A percentile compares a stretch with the other conserved stretches of the same genome.
Evolutionary conservation across 257 asterid genomes (phyloP).

Genomic region (Solanum raphanifolium): DNA sequence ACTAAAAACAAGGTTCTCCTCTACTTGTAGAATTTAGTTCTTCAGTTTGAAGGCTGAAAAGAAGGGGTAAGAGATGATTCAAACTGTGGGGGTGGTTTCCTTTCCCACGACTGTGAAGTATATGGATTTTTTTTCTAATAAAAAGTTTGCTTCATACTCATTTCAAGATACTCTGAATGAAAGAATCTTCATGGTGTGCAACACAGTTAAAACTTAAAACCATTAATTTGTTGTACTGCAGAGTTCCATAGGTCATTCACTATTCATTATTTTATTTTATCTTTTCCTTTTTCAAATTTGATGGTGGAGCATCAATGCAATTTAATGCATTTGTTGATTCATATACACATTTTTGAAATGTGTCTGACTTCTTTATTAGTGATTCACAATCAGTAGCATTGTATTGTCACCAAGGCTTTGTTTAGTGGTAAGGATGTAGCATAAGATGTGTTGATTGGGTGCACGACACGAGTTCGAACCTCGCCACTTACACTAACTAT

Average conservation of each 20-base stretch:
- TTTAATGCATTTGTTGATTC: neutral
- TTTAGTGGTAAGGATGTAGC: neutral
- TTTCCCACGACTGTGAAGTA: neutral
- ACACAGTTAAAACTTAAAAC: neutral
- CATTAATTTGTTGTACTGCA: neutral
- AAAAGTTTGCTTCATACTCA: neutral
- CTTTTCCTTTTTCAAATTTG: neutral
- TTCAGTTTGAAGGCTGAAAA: neutral
- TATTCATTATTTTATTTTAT: neutral
- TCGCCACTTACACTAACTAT: neutral
- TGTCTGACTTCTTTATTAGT: neutral
- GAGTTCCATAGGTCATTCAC: neutral
- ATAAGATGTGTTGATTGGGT: neutral
- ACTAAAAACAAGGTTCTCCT: neutral
- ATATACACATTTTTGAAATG: neutral
- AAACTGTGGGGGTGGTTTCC: neutral
- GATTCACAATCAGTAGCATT: neutral
- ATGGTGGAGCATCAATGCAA: neutral
- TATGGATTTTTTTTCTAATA: neutral
- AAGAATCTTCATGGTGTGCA: neutral
- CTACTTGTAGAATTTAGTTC: neutral
- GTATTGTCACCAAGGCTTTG: neutral
- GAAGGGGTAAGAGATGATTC: neutral
- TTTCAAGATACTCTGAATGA: neutral
- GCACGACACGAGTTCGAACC: neutral